Evolutionary conservation across 2,329 filamentous ascomycete genomes (phyloP).

Genomic region (Teratosphaeria destructans): DNA sequence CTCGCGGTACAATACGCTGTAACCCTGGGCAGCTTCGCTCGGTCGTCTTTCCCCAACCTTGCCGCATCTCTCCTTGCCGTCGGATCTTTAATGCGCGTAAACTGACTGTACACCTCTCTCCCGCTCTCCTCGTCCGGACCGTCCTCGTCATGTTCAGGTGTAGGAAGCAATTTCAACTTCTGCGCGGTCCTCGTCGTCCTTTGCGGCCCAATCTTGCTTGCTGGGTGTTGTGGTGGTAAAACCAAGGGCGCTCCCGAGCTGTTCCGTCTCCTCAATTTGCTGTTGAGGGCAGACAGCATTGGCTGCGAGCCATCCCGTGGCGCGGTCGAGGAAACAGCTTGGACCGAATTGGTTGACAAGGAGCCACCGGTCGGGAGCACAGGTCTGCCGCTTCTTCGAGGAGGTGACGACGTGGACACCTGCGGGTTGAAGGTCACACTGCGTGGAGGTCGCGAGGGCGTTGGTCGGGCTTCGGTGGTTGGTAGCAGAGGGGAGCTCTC

Average conservation of each 20-base stretch:
- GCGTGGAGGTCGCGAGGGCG: conserved; percentile 36
- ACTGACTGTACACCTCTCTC: conserved; percentile 93
- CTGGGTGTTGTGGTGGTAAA: conserved; percentile 28
- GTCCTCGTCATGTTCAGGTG: conserved; percentile 72
- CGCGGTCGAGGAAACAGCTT: conserved; percentile 24
- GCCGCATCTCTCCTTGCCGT: conserved; percentile 87
- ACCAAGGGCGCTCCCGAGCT: conserved; percentile 58
- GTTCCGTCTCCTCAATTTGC: conserved; percentile 74
- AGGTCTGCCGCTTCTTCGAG: conserved; percentile 24
- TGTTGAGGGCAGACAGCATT: conserved; percentile 73
- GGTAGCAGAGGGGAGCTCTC: conserved; percentile 8
- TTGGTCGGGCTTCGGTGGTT: neutral
- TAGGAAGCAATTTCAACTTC: conserved; percentile 93
- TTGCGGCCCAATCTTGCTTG: conserved; percentile 71
- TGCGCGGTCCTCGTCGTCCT: conserved; percentile 90
- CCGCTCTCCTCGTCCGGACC: conserved; percentile 78
- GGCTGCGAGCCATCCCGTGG: conserved; percentile 38
- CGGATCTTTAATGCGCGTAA: conserved; percentile 93
- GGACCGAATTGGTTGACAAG: conserved; percentile 7
- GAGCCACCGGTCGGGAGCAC: conserved; percentile 21
- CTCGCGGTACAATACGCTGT: conserved; percentile 95
- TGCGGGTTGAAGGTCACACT: conserved; percentile 68
- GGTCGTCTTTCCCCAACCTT: conserved; percentile 82
- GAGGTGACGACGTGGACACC: conserved; percentile 37
- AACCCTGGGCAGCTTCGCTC: conserved; percentile 75